phyloP scores from a whole-genome alignment of 2,329 filamentous ascomycete genomes.

The Fusarium guadeloupense region DNA sequence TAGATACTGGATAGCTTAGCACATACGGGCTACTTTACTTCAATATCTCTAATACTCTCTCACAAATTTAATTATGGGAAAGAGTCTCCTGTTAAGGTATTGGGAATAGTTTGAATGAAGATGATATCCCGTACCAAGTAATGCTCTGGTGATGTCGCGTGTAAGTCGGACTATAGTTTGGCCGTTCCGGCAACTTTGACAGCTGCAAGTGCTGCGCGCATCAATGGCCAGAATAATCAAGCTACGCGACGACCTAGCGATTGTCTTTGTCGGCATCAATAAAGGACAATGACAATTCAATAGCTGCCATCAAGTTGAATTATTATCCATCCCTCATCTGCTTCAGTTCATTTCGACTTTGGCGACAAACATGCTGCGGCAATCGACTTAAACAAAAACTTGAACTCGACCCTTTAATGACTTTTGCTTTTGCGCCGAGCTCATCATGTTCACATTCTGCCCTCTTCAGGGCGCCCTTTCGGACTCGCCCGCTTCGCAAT shows the following conservation, averaged over 20 bases:
- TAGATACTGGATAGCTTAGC: background rate
- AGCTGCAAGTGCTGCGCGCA: conserved; percentile 33
- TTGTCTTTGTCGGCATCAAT: conserved; percentile 37
- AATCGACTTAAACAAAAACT: conserved; percentile 26
- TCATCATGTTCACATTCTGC: conserved; percentile 93
- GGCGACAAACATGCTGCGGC: conserved; percentile 35
- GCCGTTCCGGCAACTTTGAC: conserved; percentile 25
- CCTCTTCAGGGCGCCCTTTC: conserved; percentile 91
- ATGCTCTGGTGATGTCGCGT: conserved; percentile 16
- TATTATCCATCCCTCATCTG: background rate
- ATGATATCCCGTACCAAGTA: no score
- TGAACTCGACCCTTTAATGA: conserved; percentile 14
- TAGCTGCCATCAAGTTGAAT: conserved; percentile 20
- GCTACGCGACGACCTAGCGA: conserved; percentile 33
- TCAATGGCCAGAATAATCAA: conserved; percentile 30
- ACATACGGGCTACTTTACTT: no score
- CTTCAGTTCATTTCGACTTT: background rate
- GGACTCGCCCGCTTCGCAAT: conserved; percentile 86
- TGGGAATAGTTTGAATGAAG: no score
- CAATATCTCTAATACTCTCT: no score
- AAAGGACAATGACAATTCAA: conserved; percentile 28
- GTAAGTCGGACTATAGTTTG: conserved; percentile 39
- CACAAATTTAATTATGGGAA: no score
- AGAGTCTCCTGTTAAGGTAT: no score
- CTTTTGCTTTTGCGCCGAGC: conserved; percentile 21